Evolutionary conservation across 257 asterid genomes (phyloP).

Genomic region (Paulownia fortunei): DNA sequence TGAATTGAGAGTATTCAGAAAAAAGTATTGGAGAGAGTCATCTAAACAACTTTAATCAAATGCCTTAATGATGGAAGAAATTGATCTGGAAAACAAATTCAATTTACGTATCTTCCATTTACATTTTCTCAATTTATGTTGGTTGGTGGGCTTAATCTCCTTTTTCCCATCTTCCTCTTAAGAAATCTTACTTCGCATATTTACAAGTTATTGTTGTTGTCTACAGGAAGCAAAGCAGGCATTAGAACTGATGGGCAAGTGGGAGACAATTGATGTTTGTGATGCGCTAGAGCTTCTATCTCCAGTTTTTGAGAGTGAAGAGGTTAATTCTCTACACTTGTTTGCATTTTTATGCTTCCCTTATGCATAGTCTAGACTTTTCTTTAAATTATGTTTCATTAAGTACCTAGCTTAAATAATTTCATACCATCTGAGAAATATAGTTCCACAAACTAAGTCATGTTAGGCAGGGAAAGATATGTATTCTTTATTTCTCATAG

Average conservation of each 20-base stretch:
- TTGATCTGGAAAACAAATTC: neutral
- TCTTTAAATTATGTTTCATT: slow-evolving; percentile 3
- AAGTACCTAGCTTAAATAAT: slow-evolving; percentile 16
- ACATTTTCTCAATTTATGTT: neutral
- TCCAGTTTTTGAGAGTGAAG: slow-evolving; percentile 98
- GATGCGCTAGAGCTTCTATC: slow-evolving; percentile 98
- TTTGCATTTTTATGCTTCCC: slow-evolving; percentile 30
- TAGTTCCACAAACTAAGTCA: slow-evolving; percentile 25
- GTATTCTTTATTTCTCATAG: neutral
- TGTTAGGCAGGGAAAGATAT: slow-evolving; percentile 2
- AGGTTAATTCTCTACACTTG: slow-evolving; percentile 55
- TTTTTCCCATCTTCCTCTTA: slow-evolving; percentile 5
- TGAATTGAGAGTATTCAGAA: slow-evolving; percentile 11
- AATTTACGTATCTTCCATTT: neutral
- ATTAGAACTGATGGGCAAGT: slow-evolving; percentile 90
- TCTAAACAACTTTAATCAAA: neutral
- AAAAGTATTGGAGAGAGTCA: neutral
- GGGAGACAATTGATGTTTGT: slow-evolving; percentile 95
- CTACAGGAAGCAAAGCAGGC: slow-evolving; percentile 98
- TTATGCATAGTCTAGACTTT: neutral
- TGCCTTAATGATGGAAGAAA: neutral
- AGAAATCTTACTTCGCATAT: neutral
- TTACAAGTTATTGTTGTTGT: slow-evolving; percentile 19
- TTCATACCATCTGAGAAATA: slow-evolving; percentile 30
- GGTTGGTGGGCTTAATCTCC: neutral